Evolutionary conservation across 257 asterid genomes (phyloP).

Genomic region (Plantago ovata): DNA sequence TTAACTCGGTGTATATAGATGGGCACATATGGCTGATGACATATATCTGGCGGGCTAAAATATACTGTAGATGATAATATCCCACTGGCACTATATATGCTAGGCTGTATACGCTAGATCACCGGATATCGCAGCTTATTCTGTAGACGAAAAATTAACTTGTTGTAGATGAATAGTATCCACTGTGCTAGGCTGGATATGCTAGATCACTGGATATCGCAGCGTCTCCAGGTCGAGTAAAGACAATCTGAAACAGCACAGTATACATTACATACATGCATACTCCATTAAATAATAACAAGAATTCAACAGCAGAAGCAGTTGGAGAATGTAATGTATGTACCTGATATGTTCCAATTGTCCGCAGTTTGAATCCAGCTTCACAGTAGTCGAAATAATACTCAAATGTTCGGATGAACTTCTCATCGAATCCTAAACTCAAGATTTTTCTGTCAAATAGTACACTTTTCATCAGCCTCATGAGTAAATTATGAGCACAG

Average conservation of each 20-base stretch:
- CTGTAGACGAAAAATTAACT: no score
- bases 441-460: conserved; percentile 30
- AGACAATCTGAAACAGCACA: background rate
- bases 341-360: conserved; percentile 3
- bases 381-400: conserved; percentile 46
- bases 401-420: conserved; percentile 55
- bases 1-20: no score
- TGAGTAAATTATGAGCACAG: background rate
- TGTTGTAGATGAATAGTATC: background rate
- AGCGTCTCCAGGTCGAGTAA: conserved; percentile 10
- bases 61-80: no score
- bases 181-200: background rate
- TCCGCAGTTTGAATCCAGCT: background rate
- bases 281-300: background rate
- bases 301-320: no score
- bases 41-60: no score
- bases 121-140: no score
- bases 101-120: no score
- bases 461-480: background rate
- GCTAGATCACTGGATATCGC: conserved; percentile 4
- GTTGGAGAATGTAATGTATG: no score
- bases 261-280: conserved; percentile 34
- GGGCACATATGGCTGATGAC: no score
- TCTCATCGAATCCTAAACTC: conserved; percentile 38
- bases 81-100: no score